A percentile compares a stretch with the other conserved stretches of the same genome.
These are phyloP conservation scores for Fistulifera solaris DNA, from an alignment of 108 stramenopile genomes.

Conservation along the genomic window DNA sequence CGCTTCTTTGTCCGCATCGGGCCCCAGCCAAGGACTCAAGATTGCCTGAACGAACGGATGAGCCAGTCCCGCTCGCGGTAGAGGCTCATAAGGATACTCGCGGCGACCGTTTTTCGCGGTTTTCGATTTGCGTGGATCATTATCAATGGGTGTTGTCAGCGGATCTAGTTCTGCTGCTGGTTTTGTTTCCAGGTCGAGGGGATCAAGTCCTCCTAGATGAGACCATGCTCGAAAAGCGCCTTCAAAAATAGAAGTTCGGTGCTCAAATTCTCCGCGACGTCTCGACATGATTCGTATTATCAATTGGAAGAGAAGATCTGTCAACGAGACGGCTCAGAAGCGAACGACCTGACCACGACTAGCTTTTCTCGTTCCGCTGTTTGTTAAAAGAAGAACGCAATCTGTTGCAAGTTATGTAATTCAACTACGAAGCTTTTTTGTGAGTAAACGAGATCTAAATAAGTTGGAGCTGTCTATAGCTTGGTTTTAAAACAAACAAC, in stretches of 20 bases:
- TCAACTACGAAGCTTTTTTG: no score
- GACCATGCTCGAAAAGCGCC: slow-evolving; percentile 91
- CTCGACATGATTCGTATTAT: slow-evolving; percentile 48
- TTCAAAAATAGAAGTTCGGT: slow-evolving; percentile 88
- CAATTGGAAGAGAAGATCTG: no score
- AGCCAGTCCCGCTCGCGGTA: slow-evolving; percentile 75
- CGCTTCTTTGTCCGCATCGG: slow-evolving; percentile 83
- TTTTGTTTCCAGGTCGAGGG: slow-evolving; percentile 53
- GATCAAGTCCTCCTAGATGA: slow-evolving; percentile 80
- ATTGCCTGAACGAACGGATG: slow-evolving; percentile 89
- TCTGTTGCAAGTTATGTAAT: no score
- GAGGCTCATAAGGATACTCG: slow-evolving; percentile 77
- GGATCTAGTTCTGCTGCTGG: slow-evolving; percentile 60
- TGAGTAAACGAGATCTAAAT: no score
- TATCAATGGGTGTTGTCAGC: slow-evolving; percentile 45
- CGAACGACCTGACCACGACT: no score
- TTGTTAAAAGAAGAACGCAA: no score
- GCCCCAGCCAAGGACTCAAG: slow-evolving; percentile 81
- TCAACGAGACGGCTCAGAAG: no score
- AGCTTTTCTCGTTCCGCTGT: no score
- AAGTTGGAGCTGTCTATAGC: no score
- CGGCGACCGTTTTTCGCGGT: slow-evolving; percentile 21
- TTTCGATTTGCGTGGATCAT: slow-evolving; percentile 34
- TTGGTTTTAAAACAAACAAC: no score
- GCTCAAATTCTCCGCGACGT: slow-evolving; percentile 87